A percentile compares a stretch with the other conserved stretches of the same genome.
These are phyloP conservation scores for Calonectria pauciramosa DNA, from an alignment of 2,329 filamentous ascomycete genomes.

Conservation along the genomic window DNA sequence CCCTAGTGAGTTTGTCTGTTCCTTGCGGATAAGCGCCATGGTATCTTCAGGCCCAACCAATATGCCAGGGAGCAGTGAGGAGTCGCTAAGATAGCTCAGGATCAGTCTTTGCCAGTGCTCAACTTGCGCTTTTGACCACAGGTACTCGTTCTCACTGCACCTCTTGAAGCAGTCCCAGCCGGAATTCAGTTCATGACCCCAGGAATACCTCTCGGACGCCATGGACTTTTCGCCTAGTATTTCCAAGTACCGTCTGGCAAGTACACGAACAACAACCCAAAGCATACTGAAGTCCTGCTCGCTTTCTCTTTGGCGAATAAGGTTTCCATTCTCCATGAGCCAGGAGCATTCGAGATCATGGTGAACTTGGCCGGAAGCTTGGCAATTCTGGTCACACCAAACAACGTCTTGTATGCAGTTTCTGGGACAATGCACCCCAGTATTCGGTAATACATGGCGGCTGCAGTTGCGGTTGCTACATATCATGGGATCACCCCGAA, in stretches of 20 bases:
- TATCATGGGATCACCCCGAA: neutral
- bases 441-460: neutral
- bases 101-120: neutral
- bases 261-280: neutral
- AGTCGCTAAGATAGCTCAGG: neutral
- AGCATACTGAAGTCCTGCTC: constrained; percentile 2
- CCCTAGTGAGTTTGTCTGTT: neutral
- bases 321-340: neutral
- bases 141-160: neutral
- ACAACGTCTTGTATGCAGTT: neutral
- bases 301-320: neutral
- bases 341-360: constrained; percentile 1
- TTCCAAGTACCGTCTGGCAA: neutral
- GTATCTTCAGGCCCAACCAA: neutral
- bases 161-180: constrained; percentile 1
- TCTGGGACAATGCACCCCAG: neutral
- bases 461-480: neutral
- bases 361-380: neutral
- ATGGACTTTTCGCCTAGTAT: neutral
- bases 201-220: neutral
- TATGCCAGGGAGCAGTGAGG: neutral
- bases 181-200: neutral
- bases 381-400: neutral
- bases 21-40: neutral
- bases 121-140: neutral